Conservation (phyloP, 768 basidiomycete species). For the Leccinellum luteum region DNA sequence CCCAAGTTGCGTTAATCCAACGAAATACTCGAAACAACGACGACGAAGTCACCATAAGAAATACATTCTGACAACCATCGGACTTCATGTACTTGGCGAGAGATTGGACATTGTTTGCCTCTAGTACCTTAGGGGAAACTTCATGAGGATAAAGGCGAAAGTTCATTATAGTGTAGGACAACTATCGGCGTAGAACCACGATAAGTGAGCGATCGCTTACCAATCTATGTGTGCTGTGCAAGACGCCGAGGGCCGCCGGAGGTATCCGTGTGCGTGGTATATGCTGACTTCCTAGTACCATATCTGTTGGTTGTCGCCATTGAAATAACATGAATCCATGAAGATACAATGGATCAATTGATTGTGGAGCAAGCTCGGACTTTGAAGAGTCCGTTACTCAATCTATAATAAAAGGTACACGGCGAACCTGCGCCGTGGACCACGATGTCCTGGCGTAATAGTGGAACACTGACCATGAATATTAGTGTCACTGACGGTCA, state of each 20-base stretch:
- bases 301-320: neutral
- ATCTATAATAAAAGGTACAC: neutral
- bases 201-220: neutral
- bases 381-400: too few relatives aligned
- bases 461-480: neutral
- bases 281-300: too few relatives aligned
- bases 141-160: slow-evolving; percentile 5
- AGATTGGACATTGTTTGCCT: slow-evolving; percentile 38
- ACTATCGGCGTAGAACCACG: neutral
- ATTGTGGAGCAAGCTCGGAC: neutral
- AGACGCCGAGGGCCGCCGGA: slow-evolving; percentile 2
- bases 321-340: neutral
- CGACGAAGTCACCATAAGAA: slow-evolving; percentile 59
- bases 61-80: slow-evolving; percentile 61
- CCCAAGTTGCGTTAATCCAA: slow-evolving; percentile 4
- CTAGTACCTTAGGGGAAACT: slow-evolving; percentile 21
- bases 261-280: neutral
- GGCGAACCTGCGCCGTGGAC: neutral
- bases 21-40: neutral
- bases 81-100: slow-evolving; percentile 71
- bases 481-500: neutral
- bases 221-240: too few relatives aligned
- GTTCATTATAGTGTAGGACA: slow-evolving; percentile 7
- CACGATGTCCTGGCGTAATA: neutral
- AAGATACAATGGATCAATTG: neutral